Percentiles rank a stretch among this genome's conserved stretches.
These are phyloP conservation scores for Pyrrhoderma noxium DNA, from an alignment of 1,284 basidiomycete genomes.

Conservation along the genomic window DNA sequence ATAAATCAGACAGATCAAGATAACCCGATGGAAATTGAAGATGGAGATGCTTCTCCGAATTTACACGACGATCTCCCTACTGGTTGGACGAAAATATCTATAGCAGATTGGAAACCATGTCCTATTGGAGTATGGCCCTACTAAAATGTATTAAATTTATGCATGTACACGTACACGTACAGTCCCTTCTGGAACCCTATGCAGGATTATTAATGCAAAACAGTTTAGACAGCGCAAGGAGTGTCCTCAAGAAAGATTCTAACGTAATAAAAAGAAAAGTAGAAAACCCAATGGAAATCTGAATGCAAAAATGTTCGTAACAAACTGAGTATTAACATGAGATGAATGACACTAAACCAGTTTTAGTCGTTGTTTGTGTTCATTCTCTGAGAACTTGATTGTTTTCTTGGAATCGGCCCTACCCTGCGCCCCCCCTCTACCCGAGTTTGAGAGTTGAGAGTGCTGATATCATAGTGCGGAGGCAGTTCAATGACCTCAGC, in stretches of 20 bases:
- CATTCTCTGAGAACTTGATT: background rate
- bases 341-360: no score
- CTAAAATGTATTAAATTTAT: slow-evolving; percentile 1
- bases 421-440: slow-evolving; percentile 5
- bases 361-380: no score
- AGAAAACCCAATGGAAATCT: no score
- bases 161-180: background rate
- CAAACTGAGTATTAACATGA: no score
- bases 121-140: slow-evolving; percentile 51
- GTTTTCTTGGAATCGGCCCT: slow-evolving; percentile 3
- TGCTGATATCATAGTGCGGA: slow-evolving; percentile 36
- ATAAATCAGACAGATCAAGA: background rate
- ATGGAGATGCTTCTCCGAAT: no score
- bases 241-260: no score
- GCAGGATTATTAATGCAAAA: no score
- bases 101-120: slow-evolving; percentile 47
- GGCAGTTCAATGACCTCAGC: slow-evolving; percentile 52
- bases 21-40: background rate
- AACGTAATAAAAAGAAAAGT: no score
- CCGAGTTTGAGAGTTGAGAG: background rate
- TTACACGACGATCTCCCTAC: slow-evolving; percentile 18
- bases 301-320: no score
- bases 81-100: slow-evolving; percentile 49
- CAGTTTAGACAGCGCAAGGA: no score
- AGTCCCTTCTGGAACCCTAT: no score